Percentiles rank a stretch among this genome's conserved stretches.
Evolutionary conservation across 148 eudicot species (phyloP).

Genomic region (Amaranthus palmeri): DNA sequence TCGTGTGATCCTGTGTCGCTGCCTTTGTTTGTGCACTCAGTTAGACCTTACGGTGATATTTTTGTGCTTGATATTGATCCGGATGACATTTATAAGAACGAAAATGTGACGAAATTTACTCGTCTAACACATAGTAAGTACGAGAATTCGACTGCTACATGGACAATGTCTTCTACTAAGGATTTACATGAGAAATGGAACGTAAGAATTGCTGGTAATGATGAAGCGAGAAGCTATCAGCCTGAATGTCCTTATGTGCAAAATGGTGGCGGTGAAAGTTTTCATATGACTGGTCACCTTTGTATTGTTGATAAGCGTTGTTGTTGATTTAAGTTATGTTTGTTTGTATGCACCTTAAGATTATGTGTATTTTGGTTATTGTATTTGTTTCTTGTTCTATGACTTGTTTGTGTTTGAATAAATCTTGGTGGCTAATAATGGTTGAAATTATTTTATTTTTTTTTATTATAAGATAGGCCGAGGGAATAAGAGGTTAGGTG

Average conservation of each 20-base stretch:
- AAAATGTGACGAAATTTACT: not conserved
- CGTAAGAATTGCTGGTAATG: conserved; percentile 9
- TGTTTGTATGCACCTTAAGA: not conserved
- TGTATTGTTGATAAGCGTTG: conserved; percentile 2
- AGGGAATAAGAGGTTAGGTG: too few relatives aligned
- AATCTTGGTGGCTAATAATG: too few relatives aligned
- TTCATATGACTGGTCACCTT: conserved; percentile 16
- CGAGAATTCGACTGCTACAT: conserved; percentile 10
- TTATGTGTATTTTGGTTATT: not conserved
- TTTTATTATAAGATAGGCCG: too few relatives aligned
- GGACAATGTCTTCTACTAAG: not conserved
- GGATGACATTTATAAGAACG: conserved; percentile 11
- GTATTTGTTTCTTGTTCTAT: not conserved
- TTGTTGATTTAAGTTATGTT: not conserved
- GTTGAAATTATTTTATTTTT: too few relatives aligned
- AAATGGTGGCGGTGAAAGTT: conserved; percentile 3
- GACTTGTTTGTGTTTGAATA: not conserved
- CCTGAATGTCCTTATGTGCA: conserved; percentile 13
- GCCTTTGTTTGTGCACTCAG: conserved; percentile 20
- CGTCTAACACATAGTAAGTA: conserved; percentile 21
- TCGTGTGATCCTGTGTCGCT: conserved; percentile 23
- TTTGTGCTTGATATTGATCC: conserved; percentile 10
- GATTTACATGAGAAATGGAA: conserved; percentile 12
- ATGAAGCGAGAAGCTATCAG: not conserved
- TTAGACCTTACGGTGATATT: conserved; percentile 22